A percentile compares a stretch with the other conserved stretches of the same genome.
Conservation (phyloP, 2,329 filamentous ascomycete genomes). For the Alternaria sp. region DNA sequence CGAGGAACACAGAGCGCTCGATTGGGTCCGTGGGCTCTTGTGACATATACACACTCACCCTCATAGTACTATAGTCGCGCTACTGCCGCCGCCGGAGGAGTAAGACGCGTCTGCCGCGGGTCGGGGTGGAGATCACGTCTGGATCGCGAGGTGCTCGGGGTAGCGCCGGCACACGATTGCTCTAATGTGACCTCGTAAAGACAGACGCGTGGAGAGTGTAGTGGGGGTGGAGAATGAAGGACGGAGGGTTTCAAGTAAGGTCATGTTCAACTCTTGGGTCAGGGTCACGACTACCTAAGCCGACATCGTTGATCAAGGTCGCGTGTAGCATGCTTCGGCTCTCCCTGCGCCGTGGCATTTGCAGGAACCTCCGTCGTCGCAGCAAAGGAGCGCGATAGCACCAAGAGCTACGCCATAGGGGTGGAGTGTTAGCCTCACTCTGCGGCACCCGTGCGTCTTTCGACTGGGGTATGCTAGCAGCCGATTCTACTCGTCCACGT, state of each 20-base stretch:
- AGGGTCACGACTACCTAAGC: constrained; percentile 20
- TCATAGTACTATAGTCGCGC: constrained; percentile 41
- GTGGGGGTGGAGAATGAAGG: constrained; percentile 36
- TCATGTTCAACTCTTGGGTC: constrained; percentile 18
- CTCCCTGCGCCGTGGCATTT: constrained; percentile 23
- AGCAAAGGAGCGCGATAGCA: constrained; percentile 35
- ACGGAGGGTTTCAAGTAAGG: constrained; percentile 34
- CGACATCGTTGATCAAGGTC: constrained; percentile 18
- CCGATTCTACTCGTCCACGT: constrained; percentile 45
- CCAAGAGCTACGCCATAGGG: constrained; percentile 36
- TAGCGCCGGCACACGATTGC: constrained; percentile 32
- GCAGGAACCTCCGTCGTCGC: constrained; percentile 25
- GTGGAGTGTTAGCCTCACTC: constrained; percentile 42
- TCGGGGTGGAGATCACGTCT: constrained; percentile 17
- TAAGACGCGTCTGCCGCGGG: constrained; percentile 27
- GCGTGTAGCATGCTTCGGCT: constrained; percentile 26
- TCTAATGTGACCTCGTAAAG: constrained; percentile 30
- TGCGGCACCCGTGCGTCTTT: constrained; percentile 25
- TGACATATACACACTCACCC: constrained; percentile 44
- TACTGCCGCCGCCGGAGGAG: constrained; percentile 23
- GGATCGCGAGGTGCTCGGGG: constrained; percentile 13
- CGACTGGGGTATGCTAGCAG: constrained; percentile 27
- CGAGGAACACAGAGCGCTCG: constrained; percentile 15
- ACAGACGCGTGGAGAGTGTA: constrained; percentile 25
- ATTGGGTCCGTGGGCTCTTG: constrained; percentile 20